Percentiles rank a stretch among this genome's conserved stretches.
Evolutionary conservation across 2,329 filamentous ascomycete genomes (phyloP).

Genomic region (Daldinia sp.): DNA sequence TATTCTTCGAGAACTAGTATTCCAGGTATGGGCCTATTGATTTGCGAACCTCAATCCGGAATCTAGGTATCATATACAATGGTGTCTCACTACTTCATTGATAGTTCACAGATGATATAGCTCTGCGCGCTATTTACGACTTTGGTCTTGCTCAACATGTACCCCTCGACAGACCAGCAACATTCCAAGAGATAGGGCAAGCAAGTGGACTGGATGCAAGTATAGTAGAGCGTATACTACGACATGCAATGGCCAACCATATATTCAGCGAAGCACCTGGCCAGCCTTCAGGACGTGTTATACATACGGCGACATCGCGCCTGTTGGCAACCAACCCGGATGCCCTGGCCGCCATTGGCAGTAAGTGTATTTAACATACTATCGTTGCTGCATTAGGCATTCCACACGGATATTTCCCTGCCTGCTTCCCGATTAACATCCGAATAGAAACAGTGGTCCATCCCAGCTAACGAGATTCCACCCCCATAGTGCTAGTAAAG

Average conservation of each 20-base stretch:
- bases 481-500: neutral
- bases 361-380: neutral
- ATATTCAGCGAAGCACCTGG: conserved; percentile 3
- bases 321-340: neutral
- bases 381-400: neutral
- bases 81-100: neutral
- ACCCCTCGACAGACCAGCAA: neutral
- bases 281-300: neutral
- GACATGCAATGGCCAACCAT: neutral
- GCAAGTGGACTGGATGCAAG: neutral
- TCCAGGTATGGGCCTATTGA: neutral
- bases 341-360: neutral
- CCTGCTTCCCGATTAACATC: neutral
- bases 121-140: neutral
- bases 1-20: neutral
- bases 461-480: neutral
- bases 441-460: too few relatives aligned
- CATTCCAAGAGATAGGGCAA: neutral
- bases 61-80: neutral
- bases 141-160: conserved; percentile 1
- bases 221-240: neutral
- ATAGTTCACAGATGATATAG: neutral
- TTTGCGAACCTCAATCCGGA: neutral
- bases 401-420: neutral
- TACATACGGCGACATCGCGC: neutral